Evolutionary conservation across 2,329 filamentous ascomycete genomes (phyloP).

Genomic region (Fusarium sp.): DNA sequence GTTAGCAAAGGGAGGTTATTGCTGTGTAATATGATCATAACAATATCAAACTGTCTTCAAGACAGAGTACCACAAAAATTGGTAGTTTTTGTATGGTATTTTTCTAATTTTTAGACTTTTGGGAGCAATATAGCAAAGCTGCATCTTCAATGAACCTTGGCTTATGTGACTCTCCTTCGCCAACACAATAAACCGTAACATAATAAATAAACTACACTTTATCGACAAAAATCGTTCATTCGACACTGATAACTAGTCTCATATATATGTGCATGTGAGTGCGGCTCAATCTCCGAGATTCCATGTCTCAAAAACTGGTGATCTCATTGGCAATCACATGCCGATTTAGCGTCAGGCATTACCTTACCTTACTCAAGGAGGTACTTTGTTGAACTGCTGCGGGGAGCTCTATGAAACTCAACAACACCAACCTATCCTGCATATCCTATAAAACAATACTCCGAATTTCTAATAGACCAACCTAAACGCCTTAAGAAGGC

Average conservation of each 20-base stretch:
- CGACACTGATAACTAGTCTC: not conserved
- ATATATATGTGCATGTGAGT: constrained; percentile 15
- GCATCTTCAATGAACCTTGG: not conserved
- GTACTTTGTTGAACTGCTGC: constrained; percentile 40
- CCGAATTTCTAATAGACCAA: not conserved
- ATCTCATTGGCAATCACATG: constrained; percentile 50
- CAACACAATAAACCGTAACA: not conserved
- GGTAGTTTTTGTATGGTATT: not conserved
- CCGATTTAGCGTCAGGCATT: constrained; percentile 35
- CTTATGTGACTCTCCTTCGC: not conserved
- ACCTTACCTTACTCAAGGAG: not conserved
- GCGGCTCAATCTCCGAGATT: constrained; percentile 20
- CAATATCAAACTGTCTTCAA: constrained; percentile 1
- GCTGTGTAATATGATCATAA: constrained; percentile 28
- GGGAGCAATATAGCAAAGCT: not conserved
- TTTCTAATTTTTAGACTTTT: constrained; percentile 11
- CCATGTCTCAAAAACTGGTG: constrained; percentile 32
- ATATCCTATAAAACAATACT: constrained; percentile 15
- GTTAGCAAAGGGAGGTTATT: constrained; percentile 14
- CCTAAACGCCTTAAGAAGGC: constrained; percentile 1
- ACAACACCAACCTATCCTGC: constrained; percentile 40
- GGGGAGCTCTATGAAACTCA: constrained; percentile 41
- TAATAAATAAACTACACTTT: not conserved
- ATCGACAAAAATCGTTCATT: not conserved
- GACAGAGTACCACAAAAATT: not conserved